Conservation (phyloP, 495 filamentous ascomycete genomes). For the Immersiella caudata region DNA sequence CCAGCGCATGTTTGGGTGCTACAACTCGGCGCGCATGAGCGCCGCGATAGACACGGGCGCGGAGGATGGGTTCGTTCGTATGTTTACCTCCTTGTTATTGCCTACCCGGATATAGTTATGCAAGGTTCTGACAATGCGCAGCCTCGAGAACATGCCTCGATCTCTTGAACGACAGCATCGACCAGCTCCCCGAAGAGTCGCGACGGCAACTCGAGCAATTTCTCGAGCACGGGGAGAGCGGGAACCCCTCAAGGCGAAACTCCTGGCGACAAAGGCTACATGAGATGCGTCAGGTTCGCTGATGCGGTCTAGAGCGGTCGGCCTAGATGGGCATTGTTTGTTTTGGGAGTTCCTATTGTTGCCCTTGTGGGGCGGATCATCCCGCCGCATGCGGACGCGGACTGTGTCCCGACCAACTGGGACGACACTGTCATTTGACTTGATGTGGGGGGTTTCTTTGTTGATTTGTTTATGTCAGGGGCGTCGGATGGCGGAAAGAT, state of each 20-base stretch:
- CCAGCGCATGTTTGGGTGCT: conserved; percentile 47
- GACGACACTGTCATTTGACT: not conserved
- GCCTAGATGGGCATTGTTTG: not conserved
- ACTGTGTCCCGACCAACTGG: not conserved
- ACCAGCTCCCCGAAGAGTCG: conserved; percentile 42
- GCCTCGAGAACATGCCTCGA: conserved; percentile 48
- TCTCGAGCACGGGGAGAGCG: conserved; percentile 21
- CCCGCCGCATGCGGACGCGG: not conserved
- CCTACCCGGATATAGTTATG: not conserved
- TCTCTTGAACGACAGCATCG: conserved; percentile 48
- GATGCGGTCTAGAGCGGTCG: not conserved
- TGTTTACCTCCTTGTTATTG: conserved; percentile 25
- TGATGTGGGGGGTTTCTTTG: not conserved
- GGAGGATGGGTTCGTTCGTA: conserved; percentile 41
- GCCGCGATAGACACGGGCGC: conserved; percentile 44
- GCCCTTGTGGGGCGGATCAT: not conserved
- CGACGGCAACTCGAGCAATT: conserved; percentile 31
- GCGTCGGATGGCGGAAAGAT: not conserved
- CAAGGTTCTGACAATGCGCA: conserved; percentile 15
- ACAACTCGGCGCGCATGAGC: conserved; percentile 50
- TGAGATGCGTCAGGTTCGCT: not conserved
- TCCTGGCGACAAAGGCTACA: not conserved
- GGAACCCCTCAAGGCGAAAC: not conserved
- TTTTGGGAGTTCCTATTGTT: no score
- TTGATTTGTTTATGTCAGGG: not conserved